Evolutionary conservation across 768 basidiomycete genomes (phyloP), one percentile per base, ranked within the genome.

Genomic region (Chalciporus pseudorubinellus): DNA sequence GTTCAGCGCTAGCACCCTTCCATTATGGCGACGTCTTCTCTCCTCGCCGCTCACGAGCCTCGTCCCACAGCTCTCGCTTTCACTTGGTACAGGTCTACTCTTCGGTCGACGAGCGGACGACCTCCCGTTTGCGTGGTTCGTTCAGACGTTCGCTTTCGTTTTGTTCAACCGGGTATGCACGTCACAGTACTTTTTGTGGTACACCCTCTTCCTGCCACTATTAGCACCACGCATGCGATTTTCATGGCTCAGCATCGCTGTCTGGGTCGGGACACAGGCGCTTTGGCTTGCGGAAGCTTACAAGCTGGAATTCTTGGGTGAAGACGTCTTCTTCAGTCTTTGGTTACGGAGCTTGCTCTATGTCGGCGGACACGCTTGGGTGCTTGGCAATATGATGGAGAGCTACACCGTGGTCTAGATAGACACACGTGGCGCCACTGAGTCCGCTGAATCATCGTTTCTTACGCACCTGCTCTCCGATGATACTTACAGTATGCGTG

Each of bases 91-190:
- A 2, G 95, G 95, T 2, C 66, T 95, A n/a, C 61, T 84, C 1
- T 83, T 94, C 43, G 87, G 85, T 3, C 67, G 74, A 48, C 73
- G 71, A 38, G 74, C 70, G 40, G 67, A 74, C 14, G 82, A 92
- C 59, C 74, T 98, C 3, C 77, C 83, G 8, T 87, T 94, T 57
- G 77, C 88, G 3, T 95, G 91, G 90, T 93, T 97, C 64, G 77
- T 95, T 12, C 95, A 98, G 70, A 98, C 97, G 2, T 79, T 79
- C 33, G 72, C 80, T 0, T 98, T 99, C 62, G 95, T 98, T n/a
- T 71, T 92, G 8, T 95, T 98, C 74, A 99, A 98, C 69, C 95
- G 95, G 69, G 97, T 99, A 45, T 97, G 95, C 79, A 99, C 97
- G 0, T 97, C 94, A 0, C 70, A 98, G 89, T 99, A 99, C 69